Conservation (phyloP, 2,329 filamentous ascomycete species). For the Pseudocercospora musae region DNA sequence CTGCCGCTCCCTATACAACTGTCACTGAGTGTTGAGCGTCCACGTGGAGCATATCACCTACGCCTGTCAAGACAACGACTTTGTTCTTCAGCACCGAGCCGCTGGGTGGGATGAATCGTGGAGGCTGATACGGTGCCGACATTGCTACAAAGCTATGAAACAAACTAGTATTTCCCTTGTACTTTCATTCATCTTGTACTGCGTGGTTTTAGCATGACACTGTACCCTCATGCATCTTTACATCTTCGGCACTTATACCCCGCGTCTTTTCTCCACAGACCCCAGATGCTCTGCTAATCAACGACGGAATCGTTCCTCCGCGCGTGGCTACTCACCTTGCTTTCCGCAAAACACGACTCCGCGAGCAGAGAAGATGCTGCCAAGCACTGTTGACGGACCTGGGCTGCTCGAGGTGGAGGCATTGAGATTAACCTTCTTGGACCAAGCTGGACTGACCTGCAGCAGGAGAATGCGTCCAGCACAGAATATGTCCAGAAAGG, state of each 20-base stretch:
- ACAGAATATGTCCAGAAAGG: neutral
- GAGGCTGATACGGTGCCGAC: conserved; percentile 7
- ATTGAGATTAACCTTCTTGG: neutral
- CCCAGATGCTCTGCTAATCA: neutral
- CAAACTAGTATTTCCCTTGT: neutral
- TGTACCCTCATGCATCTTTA: neutral
- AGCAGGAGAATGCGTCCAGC: neutral
- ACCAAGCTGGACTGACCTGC: neutral
- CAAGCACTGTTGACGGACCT: neutral
- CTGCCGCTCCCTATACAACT: conserved; percentile 41
- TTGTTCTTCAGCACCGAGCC: conserved; percentile 24
- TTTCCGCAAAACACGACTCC: neutral
- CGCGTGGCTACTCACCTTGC: neutral
- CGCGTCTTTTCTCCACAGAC: neutral
- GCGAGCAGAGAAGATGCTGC: neutral
- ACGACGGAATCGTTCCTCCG: neutral
- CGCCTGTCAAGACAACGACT: conserved; percentile 34
- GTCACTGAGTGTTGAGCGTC: neutral
- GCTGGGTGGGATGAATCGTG: conserved; percentile 23
- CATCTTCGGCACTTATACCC: neutral
- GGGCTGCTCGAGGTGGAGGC: neutral
- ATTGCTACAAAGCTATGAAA: neutral
- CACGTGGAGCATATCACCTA: conserved; percentile 14
- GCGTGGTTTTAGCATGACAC: neutral
- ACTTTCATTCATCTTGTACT: neutral